These are phyloP conservation scores for Mycena vulgaris DNA, from an alignment of 768 basidiomycete species.

Conservation along the genomic window DNA sequence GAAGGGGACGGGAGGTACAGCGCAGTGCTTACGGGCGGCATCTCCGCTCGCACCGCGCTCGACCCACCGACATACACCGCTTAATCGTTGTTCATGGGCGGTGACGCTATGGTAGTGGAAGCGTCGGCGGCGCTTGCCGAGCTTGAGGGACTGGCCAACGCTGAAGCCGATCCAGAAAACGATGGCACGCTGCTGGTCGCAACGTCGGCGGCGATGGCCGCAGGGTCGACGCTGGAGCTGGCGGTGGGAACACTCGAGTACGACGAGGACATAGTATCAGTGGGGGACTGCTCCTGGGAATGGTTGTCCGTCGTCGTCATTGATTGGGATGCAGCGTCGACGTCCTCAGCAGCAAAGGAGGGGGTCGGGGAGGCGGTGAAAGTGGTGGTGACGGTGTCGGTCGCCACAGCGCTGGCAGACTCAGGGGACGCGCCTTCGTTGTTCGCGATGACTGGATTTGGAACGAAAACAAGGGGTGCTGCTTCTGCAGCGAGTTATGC, in stretches of 20 bases:
- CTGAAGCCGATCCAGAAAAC: constrained; percentile 8
- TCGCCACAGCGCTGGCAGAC: constrained; percentile 46
- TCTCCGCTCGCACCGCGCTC: constrained; percentile 30
- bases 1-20: no score
- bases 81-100: constrained; percentile 10
- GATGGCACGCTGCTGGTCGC: constrained; percentile 8
- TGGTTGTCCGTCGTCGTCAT: not conserved
- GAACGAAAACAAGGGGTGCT: constrained; percentile 70
- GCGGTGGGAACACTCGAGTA: constrained; percentile 26
- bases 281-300: constrained; percentile 8
- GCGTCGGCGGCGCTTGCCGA: constrained; percentile 9
- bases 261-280: not conserved
- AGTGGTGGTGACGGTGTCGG: constrained; percentile 42
- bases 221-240: constrained; percentile 39
- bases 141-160: constrained; percentile 13
- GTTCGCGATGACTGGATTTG: constrained; percentile 51
- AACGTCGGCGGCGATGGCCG: constrained; percentile 36
- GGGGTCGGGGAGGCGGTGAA: constrained; percentile 38
- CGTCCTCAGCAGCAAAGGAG: constrained; percentile 40
- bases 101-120: not conserved
- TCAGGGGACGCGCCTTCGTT: constrained; percentile 31
- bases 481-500: constrained; percentile 73
- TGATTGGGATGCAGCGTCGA: constrained; percentile 39
- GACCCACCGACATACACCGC: constrained; percentile 22
- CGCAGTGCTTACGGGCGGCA: constrained; percentile 51